These are phyloP conservation scores for Dalechampia spathulata DNA, from an alignment of 441 rosid species.

Conservation along the genomic window DNA sequence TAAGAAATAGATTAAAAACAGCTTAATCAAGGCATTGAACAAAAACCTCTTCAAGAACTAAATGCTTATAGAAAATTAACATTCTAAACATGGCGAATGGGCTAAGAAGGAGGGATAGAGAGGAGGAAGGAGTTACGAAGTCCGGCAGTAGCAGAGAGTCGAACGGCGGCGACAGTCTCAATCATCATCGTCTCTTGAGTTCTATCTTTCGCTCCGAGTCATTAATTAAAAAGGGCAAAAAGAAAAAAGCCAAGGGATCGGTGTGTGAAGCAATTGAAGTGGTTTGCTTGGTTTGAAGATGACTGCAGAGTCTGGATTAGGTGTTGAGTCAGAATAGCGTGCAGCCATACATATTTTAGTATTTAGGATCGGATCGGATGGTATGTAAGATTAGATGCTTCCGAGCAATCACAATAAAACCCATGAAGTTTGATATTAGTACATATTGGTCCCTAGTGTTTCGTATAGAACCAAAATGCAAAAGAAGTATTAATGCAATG, in stretches of 20 bases:
- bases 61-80: too few relatives aligned
- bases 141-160: constrained; percentile 41
- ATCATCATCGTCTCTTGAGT: constrained; percentile 24
- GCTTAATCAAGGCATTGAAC: too few relatives aligned
- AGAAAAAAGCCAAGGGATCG: not conserved
- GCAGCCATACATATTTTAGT: not conserved
- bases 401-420: too few relatives aligned
- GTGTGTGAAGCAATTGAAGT: constrained; percentile 16
- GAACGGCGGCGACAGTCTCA: constrained; percentile 61
- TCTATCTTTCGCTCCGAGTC: not conserved
- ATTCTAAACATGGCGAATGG: too few relatives aligned
- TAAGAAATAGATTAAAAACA: too few relatives aligned
- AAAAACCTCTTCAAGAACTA: too few relatives aligned
- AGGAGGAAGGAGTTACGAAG: constrained; percentile 31
- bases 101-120: not conserved
- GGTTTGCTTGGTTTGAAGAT: constrained; percentile 1
- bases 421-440: too few relatives aligned
- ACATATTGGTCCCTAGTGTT: too few relatives aligned
- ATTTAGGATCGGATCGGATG: too few relatives aligned
- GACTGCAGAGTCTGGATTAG: constrained; percentile 27
- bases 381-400: too few relatives aligned
- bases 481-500: too few relatives aligned
- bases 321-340: constrained; percentile 7
- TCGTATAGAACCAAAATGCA: too few relatives aligned
- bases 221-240: not conserved